Conservation (phyloP, 2,329 filamentous ascomycete genomes). For the Aureobasidium melanogenum region DNA sequence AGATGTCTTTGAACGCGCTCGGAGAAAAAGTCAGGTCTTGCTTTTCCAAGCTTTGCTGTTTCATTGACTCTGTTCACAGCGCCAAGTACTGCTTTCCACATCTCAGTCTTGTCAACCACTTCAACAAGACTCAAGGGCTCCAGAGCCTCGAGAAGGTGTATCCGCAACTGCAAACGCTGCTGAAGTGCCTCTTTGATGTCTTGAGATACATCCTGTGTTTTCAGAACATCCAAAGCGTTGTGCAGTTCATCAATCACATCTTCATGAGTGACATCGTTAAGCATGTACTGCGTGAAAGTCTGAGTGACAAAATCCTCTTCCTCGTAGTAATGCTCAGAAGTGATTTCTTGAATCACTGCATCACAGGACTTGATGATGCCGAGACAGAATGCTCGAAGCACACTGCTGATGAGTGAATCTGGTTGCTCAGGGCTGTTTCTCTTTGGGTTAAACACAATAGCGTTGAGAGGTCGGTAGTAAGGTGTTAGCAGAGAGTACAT, state of each 20-base stretch:
- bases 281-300: constrained; percentile 71
- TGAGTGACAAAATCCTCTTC: constrained; percentile 97
- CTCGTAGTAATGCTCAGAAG: constrained; percentile 85
- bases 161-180: constrained; percentile 56
- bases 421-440: not conserved
- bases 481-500: constrained; percentile 62
- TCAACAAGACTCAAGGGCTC: not conserved
- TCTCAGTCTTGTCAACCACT: constrained; percentile 4
- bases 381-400: constrained; percentile 79
- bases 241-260: constrained; percentile 49
- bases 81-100: constrained; percentile 18
- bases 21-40: constrained; percentile 74
- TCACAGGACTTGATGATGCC: constrained; percentile 75
- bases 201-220: constrained; percentile 7
- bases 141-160: constrained; percentile 20
- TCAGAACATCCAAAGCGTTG: constrained; percentile 46
- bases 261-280: constrained; percentile 53
- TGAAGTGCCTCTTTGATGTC: constrained; percentile 19
- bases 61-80: constrained; percentile 16
- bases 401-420: constrained; percentile 44
- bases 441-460: not conserved
- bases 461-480: constrained; percentile 23
- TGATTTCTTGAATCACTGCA: constrained; percentile 67
- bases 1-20: constrained; percentile 83
- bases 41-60: constrained; percentile 42